phyloP scores from a whole-genome alignment of 2,329 filamentous ascomycete species.

The Gliomastix tumulicola region DNA sequence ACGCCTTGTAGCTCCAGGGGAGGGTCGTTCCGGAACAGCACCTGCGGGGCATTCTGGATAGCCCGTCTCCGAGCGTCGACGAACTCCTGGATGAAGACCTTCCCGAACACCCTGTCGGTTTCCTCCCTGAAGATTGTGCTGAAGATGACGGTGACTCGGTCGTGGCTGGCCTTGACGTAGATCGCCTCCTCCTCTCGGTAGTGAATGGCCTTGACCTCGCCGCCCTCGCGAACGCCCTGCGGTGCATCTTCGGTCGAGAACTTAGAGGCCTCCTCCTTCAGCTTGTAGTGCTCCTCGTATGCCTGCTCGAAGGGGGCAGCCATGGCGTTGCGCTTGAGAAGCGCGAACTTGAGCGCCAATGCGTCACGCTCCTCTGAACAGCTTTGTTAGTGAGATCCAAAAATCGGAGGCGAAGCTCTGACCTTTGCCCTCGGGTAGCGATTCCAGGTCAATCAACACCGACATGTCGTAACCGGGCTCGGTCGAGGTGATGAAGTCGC shows the following conservation, averaged over 20 bases:
- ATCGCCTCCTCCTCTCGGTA: constrained; percentile 99
- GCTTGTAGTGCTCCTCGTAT: constrained; percentile 82
- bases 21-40: constrained; percentile 90
- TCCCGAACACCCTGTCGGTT: constrained; percentile 94
- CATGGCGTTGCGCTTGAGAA: constrained; percentile 98
- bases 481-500: constrained; percentile 77
- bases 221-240: constrained; percentile 81
- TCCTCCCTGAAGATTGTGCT: constrained; percentile 97
- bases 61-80: constrained; percentile 91
- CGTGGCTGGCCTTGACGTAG: constrained; percentile 95
- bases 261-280: constrained; percentile 83
- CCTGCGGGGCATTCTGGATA: constrained; percentile 97
- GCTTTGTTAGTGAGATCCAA: background rate
- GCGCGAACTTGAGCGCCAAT: constrained; percentile 76
- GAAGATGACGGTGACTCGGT: constrained; percentile 98
- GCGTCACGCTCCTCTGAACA: constrained; percentile 73
- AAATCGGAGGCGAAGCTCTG: too few relatives aligned
- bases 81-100: constrained; percentile 98
- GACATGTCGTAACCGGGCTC: constrained; percentile 97
- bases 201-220: constrained; percentile 91
- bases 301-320: constrained; percentile 96
- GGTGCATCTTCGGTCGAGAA: constrained; percentile 93
- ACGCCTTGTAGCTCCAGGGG: constrained; percentile 86
- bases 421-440: constrained; percentile 75
- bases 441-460: constrained; percentile 80